A percentile compares a stretch with the other conserved stretches of the same genome.
Conservation (phyloP, 2,329 filamentous ascomycete genomes). For the Aspergillus tamarii region DNA sequence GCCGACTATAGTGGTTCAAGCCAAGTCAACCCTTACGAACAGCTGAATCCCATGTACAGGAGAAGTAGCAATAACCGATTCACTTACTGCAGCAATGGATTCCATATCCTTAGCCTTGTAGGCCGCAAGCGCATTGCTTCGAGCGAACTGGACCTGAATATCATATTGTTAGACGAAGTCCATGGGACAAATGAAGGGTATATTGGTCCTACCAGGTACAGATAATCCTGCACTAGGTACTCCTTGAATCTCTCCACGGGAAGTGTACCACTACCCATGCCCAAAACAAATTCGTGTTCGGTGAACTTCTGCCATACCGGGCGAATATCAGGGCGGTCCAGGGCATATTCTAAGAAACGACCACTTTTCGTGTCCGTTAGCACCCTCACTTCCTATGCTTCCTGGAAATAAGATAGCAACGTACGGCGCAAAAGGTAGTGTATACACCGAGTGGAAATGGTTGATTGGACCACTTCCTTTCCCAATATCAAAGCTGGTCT, state of each 20-base stretch:
- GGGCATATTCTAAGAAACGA: constrained; percentile 80
- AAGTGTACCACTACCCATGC: constrained; percentile 74
- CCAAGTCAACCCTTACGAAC: not conserved
- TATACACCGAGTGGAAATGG: constrained; percentile 66
- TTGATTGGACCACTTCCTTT: constrained; percentile 67
- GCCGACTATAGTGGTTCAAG: constrained; percentile 55
- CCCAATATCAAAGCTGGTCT: constrained; percentile 58
- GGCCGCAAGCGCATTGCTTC: constrained; percentile 80
- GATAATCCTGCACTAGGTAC: constrained; percentile 90
- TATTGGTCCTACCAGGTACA: constrained; percentile 69
- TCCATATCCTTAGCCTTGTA: constrained; percentile 79
- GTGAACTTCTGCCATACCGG: constrained; percentile 75
- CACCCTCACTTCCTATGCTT: constrained; percentile 4
- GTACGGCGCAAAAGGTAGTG: constrained; percentile 61
- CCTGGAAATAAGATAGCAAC: constrained; percentile 23
- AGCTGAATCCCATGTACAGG: not conserved
- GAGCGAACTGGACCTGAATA: constrained; percentile 76
- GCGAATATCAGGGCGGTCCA: constrained; percentile 74
- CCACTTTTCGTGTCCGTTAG: constrained; percentile 53
- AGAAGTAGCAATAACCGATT: not conserved
- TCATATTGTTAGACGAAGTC: constrained; percentile 4
- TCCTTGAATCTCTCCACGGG: constrained; percentile 78
- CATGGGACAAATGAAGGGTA: not conserved
- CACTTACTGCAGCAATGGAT: constrained; percentile 69
- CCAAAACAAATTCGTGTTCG: constrained; percentile 79